Percentiles rank a stretch among this genome's conserved stretches.
Evolutionary conservation across 257 asterid genomes (phyloP).

Genomic region (Solanum sparsipilum): DNA sequence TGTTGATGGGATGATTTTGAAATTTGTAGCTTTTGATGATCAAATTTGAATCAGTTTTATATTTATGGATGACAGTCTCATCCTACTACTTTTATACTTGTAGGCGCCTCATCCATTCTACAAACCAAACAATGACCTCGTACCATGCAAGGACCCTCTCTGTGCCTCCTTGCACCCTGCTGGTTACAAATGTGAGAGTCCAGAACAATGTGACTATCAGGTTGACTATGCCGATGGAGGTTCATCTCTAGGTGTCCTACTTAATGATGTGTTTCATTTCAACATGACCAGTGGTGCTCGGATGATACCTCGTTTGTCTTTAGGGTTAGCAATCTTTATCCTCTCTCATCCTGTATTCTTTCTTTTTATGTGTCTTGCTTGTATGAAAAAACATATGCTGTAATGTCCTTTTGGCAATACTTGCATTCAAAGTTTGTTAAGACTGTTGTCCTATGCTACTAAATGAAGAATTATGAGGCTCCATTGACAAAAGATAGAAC

Average conservation of each 20-base stretch:
- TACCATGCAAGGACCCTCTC: conserved; percentile 70
- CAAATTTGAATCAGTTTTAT: not conserved
- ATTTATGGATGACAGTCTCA: not conserved
- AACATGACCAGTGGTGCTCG: conserved; percentile 60
- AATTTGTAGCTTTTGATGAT: not conserved
- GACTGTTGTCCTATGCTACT: not conserved
- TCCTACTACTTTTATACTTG: not conserved
- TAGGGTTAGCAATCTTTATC: conserved; percentile 44
- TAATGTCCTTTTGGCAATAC: not conserved
- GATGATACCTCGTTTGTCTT: conserved; percentile 57
- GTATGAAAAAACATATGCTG: not conserved
- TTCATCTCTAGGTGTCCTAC: conserved; percentile 89
- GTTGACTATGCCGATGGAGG: conserved; percentile 99
- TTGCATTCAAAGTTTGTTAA: not conserved
- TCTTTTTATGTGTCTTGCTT: not conserved
- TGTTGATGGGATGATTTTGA: not conserved
- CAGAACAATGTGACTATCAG: conserved; percentile 88
- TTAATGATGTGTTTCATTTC: conserved; percentile 55
- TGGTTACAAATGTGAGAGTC: conserved; percentile 62
- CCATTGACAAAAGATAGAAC: not conserved
- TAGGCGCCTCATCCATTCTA: conserved; percentile 92
- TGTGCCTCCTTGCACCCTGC: conserved; percentile 83
- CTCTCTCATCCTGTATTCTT: not conserved
- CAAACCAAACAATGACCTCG: conserved; percentile 85
- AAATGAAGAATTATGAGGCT: not conserved